Evolutionary conservation across 257 asterid species (phyloP).

Genomic region (Primulina tabacum): DNA sequence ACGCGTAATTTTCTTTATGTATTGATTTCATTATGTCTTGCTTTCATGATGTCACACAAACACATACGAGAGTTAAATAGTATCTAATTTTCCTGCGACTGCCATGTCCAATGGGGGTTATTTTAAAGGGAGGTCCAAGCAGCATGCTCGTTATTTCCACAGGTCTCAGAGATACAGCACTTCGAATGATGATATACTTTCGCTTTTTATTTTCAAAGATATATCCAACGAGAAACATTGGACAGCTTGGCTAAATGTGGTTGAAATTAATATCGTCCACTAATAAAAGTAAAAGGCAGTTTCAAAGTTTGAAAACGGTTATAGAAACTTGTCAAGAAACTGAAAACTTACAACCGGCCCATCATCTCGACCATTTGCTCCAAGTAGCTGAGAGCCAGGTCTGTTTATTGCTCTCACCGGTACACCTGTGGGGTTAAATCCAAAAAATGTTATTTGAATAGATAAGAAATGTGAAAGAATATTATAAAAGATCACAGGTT

Average conservation of each 20-base stretch:
- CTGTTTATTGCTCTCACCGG: slow-evolving; percentile 86
- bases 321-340: slow-evolving; percentile 11
- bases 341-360: slow-evolving; percentile 77
- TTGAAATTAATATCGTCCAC: not conserved
- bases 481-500: not conserved
- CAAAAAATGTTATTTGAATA: slow-evolving; percentile 15
- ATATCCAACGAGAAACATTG: not conserved
- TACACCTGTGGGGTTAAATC: slow-evolving; percentile 52
- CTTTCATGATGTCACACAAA: not conserved
- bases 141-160: not conserved
- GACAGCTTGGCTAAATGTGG: not conserved
- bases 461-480: slow-evolving; percentile 1
- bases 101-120: not conserved
- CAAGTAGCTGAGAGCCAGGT: slow-evolving; percentile 86
- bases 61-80: not conserved
- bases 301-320: slow-evolving; percentile 7
- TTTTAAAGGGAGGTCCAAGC: not conserved
- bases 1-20: not conserved
- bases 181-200: not conserved
- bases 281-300: slow-evolving; percentile 6
- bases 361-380: slow-evolving; percentile 98
- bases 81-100: not conserved
- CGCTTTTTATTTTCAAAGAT: not conserved
- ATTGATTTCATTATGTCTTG: not conserved
- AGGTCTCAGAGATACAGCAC: not conserved